A percentile compares a stretch with the other conserved stretches of the same genome.
Evolutionary conservation across 31 red algal species (phyloP).

Genomic region (Porphyra umbilicalis): DNA sequence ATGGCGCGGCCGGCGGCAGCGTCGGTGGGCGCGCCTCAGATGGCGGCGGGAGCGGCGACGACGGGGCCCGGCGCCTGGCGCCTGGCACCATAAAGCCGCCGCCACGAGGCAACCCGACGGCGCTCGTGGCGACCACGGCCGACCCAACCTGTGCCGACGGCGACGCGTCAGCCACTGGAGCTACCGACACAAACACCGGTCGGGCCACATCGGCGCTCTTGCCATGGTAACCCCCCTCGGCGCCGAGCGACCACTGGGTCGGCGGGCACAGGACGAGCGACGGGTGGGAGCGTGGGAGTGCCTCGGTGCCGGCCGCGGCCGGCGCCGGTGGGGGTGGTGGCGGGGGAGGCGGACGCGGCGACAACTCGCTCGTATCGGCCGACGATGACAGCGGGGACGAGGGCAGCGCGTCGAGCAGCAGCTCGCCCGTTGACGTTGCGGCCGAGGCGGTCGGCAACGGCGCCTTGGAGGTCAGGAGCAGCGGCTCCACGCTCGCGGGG

Average conservation of each 20-base stretch:
- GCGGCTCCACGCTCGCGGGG: not conserved
- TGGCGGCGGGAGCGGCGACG: not conserved
- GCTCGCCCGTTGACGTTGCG: not conserved
- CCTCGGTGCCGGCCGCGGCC: not conserved
- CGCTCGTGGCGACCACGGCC: not conserved
- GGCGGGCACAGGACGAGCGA: not conserved
- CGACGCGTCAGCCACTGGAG: not conserved
- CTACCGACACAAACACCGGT: not conserved
- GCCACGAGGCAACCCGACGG: not conserved
- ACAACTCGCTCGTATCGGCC: not conserved
- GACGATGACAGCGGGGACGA: not conserved
- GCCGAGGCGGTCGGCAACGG: not conserved
- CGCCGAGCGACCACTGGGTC: not conserved
- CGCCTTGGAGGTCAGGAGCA: not conserved
- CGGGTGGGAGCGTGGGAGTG: not conserved
- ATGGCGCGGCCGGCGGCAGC: not conserved
- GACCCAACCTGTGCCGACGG: not conserved
- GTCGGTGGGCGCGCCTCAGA: not conserved
- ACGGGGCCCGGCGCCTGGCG: not conserved
- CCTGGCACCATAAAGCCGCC: not conserved
- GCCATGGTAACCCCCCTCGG: no score
- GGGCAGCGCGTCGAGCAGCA: not conserved
- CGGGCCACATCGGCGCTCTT: no score
- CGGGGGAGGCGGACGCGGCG: not conserved
- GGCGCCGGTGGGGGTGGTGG: not conserved